Evolutionary conservation across 257 asterid species (phyloP), one percentile per base, ranked within the genome.

Genomic region (Jacaranda mimosifolia): DNA sequence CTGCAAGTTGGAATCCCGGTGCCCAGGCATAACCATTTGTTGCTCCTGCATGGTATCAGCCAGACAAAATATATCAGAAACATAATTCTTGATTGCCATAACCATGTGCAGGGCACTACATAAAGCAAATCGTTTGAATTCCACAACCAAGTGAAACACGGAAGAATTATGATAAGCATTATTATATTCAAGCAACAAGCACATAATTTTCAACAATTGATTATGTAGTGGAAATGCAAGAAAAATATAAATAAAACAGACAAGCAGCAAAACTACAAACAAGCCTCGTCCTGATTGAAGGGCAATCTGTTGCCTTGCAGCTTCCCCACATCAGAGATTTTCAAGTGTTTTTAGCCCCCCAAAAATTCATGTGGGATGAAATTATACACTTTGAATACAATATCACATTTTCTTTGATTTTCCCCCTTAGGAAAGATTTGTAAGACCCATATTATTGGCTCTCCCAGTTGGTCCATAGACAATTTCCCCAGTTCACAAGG

Each of bases 21-120:
- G 97, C 43, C 97, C 94, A 5, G 94, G 96, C 91, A 89, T 91
- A 74, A 91, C 96, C 96, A 89, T 89, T 89, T 91, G 97, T 87
- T 89, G 97, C 80, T 89, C 97, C 97, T 91, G 89, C 60, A 82
- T 70, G 55, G 45, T 55, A 63, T 66, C 39, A 74, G 9, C 39
- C 32, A 45, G 4, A 40, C 35, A 43, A 26, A 26, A 46, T 18
- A 4, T 5, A 43, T 57, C 21, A 80, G 35, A 7, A 26, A 65
- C 12, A 17, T 8, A n/a, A 4, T 48, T 49, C 36, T 52, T 7
- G 32, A 38, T 9, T 39, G 53, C 26, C 48, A 38, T 4, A 19
- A 55, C 36, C 7, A 39, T 46, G 10, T 65, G 46, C 51, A 38
- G 15, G 62, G 15, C 36, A 1, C 38, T 38, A 32, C 18, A 4